phyloP scores from a whole-genome alignment of 257 asterid genomes.

The Ballota nigra region DNA sequence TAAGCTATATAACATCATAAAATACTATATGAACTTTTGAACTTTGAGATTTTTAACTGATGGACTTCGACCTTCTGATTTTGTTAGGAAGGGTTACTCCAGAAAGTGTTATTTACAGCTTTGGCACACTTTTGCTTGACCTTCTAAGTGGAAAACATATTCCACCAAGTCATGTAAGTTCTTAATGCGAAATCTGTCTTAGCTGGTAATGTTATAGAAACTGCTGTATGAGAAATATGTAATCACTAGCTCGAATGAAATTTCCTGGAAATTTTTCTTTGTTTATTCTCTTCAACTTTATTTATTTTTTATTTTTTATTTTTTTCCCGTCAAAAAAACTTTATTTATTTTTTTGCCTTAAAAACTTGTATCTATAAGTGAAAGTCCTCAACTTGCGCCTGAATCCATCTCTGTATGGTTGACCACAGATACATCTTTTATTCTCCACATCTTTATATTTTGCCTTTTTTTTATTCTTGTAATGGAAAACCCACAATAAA shows the following conservation, averaged over 20 bases:
- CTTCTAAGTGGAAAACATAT: conserved; percentile 95
- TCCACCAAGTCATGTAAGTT: conserved; percentile 93
- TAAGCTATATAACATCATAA: not conserved
- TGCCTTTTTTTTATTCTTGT: not conserved
- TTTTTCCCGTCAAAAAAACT: no score
- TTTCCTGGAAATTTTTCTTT: not conserved
- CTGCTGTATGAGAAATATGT: not conserved
- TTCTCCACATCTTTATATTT: not conserved
- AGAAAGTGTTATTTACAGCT: conserved; percentile 90
- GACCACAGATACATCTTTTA: not conserved
- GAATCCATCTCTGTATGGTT: not conserved
- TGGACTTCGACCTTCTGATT: conserved; percentile 14
- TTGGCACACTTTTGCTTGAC: conserved; percentile 92
- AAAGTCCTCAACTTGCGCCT: not conserved
- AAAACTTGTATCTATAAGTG: not conserved
- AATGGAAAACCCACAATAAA: no score
- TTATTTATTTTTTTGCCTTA: not conserved
- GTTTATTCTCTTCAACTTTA: no score
- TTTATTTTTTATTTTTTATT: no score
- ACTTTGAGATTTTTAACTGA: conserved; percentile 6
- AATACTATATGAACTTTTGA: not conserved
- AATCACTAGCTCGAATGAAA: not conserved
- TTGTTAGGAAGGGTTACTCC: conserved; percentile 80
- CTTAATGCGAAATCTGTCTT: conserved; percentile 19
- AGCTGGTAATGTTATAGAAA: not conserved